phyloP scores from a whole-genome alignment of 1,139 yeast genomes.

The Yamadazyma epiphylla region DNA sequence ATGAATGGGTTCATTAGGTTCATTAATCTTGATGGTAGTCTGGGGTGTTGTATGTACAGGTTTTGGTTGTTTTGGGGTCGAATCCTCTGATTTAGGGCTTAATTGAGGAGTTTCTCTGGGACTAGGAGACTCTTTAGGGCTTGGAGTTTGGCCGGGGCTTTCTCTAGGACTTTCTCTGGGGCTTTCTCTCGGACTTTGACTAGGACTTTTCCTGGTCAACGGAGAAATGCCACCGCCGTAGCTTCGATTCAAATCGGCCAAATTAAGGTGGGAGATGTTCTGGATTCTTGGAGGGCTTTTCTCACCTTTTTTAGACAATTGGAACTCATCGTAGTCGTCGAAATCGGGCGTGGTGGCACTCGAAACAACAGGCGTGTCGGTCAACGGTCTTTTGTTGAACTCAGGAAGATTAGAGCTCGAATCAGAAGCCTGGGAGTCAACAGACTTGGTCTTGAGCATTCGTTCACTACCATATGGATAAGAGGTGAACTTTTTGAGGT shows the following conservation, averaged over 20 bases:
- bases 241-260: conserved; percentile 25
- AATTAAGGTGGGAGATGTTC: conserved; percentile 42
- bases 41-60: too few relatives aligned
- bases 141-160: not conserved
- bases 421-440: conserved; percentile 26
- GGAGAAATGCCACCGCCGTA: not conserved
- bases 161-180: not conserved
- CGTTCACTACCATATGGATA: conserved; percentile 17
- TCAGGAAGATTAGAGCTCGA: conserved; percentile 41
- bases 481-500: conserved; percentile 13
- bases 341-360: conserved; percentile 50
- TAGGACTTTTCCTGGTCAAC: not conserved
- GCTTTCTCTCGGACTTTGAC: not conserved
- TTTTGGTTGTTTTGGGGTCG: not conserved
- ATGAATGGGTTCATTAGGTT: too few relatives aligned
- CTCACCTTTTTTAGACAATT: conserved; percentile 10
- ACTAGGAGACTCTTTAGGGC: not conserved
- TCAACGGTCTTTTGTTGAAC: conserved; percentile 65
- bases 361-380: conserved; percentile 69
- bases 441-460: conserved; percentile 22
- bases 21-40: not conserved
- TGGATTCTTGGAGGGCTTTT: conserved; percentile 19
- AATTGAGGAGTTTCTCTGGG: not conserved
- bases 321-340: conserved; percentile 3
- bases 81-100: not conserved